Evolutionary conservation across 176 grass and related monocot species (phyloP).

Genomic region (Bolboschoenus planiculmis): DNA sequence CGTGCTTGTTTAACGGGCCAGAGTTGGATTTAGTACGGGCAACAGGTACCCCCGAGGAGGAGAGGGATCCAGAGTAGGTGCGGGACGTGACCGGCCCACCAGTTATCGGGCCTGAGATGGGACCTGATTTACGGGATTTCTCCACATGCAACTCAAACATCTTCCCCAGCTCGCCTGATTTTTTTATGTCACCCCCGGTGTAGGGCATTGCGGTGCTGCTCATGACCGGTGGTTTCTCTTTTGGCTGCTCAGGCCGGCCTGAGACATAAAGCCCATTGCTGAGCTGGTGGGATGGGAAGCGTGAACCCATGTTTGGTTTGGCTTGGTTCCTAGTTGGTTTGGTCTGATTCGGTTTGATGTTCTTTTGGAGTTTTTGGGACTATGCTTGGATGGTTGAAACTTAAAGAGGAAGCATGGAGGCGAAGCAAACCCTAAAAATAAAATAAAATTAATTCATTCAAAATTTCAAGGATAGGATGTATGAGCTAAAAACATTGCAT

Average conservation of each 20-base stretch:
- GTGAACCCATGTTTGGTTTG: conserved; percentile 54
- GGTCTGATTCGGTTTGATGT: conserved; percentile 10
- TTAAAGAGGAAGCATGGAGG: conserved; percentile 17
- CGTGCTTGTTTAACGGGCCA: conserved; percentile 89
- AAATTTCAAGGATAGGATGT: background rate
- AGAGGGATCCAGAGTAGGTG: conserved; percentile 65
- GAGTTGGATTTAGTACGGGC: conserved; percentile 84
- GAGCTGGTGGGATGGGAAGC: conserved; percentile 83
- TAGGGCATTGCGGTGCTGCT: conserved; percentile 84
- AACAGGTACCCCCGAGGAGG: conserved; percentile 47
- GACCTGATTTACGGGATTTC: conserved; percentile 93
- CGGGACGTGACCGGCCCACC: conserved; percentile 40
- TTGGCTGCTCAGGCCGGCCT: conserved; percentile 77
- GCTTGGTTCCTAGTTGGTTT: conserved; percentile 12
- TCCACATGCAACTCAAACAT: conserved; percentile 97
- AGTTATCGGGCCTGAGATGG: conserved; percentile 74
- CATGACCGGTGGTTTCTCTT: conserved; percentile 79
- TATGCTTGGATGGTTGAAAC: background rate
- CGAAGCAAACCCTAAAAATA: conserved; percentile 8
- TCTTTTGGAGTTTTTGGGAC: background rate
- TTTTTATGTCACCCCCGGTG: conserved; percentile 94
- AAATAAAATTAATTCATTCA: background rate
- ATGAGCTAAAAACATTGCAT: background rate
- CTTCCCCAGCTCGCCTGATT: conserved; percentile 92
- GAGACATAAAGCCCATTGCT: conserved; percentile 96